Percentiles rank a stretch among this genome's conserved stretches.
phyloP scores from a whole-genome alignment of 306 rosid species.

The Lathyrus sativus region DNA sequence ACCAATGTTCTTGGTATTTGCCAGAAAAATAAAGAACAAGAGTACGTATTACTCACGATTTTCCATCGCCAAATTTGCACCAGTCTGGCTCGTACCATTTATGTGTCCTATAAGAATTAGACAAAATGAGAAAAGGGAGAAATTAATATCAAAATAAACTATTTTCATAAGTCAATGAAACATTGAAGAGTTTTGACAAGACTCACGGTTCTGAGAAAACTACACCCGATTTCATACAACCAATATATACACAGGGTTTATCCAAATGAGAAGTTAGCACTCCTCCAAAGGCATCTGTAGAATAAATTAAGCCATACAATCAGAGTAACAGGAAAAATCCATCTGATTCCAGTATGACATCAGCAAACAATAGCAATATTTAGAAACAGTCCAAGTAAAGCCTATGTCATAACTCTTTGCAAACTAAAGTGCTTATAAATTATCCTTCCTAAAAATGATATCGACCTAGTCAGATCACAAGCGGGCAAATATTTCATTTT shows the following conservation, averaged over 20 bases:
- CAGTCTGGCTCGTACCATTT: slow-evolving; percentile 77
- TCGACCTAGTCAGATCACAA: slow-evolving; percentile 1
- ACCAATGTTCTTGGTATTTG: background rate
- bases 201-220: slow-evolving; percentile 75
- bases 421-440: slow-evolving; percentile 17
- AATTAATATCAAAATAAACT: slow-evolving; percentile 20
- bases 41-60: slow-evolving; percentile 54
- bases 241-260: slow-evolving; percentile 65
- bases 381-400: slow-evolving; percentile 26
- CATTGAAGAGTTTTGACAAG: slow-evolving; percentile 25
- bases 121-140: slow-evolving; percentile 23
- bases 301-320: slow-evolving; percentile 35
- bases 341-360: slow-evolving; percentile 24
- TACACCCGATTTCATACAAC: slow-evolving; percentile 85
- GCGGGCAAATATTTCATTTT: slow-evolving; percentile 1
- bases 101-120: slow-evolving; percentile 53
- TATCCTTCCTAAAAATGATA: background rate
- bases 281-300: slow-evolving; percentile 68
- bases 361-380: slow-evolving; percentile 35
- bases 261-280: slow-evolving; percentile 54
- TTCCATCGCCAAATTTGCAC: slow-evolving; percentile 77
- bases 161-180: slow-evolving; percentile 31
- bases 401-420: slow-evolving; percentile 17
- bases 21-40: background rate
- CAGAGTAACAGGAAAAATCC: slow-evolving; percentile 27